These are phyloP conservation scores for Saccharomycopsis fermentans DNA, from an alignment of 805 yeast species.

Conservation along the genomic window DNA sequence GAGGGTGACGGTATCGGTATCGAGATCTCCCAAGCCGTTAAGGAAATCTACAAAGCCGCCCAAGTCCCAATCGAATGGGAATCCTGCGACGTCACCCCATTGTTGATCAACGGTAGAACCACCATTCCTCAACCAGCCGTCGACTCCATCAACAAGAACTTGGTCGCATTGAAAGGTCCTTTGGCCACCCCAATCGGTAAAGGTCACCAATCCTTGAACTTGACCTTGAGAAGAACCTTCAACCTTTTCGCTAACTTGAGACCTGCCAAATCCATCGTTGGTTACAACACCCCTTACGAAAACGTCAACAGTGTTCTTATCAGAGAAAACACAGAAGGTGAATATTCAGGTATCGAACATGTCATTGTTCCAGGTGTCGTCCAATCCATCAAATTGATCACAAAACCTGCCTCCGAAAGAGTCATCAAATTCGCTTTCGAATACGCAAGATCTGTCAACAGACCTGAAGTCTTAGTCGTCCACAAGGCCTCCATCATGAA, in stretches of 20 bases:
- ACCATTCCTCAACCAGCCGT: constrained; percentile 89
- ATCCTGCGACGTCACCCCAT: constrained; percentile 91
- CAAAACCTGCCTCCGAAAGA: constrained; percentile 92
- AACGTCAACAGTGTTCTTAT: constrained; percentile 85
- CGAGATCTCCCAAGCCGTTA: constrained; percentile 91
- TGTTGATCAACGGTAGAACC: constrained; percentile 83
- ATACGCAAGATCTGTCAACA: constrained; percentile 81
- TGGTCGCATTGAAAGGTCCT: constrained; percentile 96
- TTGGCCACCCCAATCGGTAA: constrained; percentile 98
- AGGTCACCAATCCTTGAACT: constrained; percentile 95
- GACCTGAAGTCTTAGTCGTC: constrained; percentile 84
- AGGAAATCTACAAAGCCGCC: constrained; percentile 88
- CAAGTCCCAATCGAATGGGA: constrained; percentile 96
- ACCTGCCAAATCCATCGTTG: constrained; percentile 89
- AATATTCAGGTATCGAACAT: constrained; percentile 98
- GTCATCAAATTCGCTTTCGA: constrained; percentile 96
- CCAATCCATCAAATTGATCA: constrained; percentile 94
- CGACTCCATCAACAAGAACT: constrained; percentile 82
- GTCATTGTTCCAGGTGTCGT: constrained; percentile 97
- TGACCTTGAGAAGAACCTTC: constrained; percentile 95
- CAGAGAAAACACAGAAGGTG: constrained; percentile 99
- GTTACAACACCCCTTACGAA: constrained; percentile 83
- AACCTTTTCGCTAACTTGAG: constrained; percentile 93
- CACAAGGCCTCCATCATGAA: constrained; percentile 99
- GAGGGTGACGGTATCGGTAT: constrained; percentile 99